These are phyloP conservation scores for Polytrichum commune DNA, from an alignment of 225 moss, liverwort and hornwort genomes.

Conservation along the genomic window DNA sequence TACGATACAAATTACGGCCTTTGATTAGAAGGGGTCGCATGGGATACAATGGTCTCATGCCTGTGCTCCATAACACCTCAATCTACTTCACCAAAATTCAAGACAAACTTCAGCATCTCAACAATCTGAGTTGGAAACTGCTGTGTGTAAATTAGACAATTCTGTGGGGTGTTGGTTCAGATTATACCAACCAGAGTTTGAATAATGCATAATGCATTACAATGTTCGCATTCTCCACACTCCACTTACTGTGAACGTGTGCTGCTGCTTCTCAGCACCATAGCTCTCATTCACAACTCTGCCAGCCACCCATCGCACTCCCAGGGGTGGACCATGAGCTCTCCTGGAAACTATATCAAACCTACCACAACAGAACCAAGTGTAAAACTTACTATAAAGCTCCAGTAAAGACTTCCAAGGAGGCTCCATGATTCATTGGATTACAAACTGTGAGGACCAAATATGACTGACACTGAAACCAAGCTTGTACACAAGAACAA, in stretches of 20 bases:
- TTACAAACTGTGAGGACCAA: neutral
- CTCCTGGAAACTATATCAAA: constrained; percentile 20
- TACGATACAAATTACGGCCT: constrained; percentile 82
- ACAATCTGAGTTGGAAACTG: neutral
- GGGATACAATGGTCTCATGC: constrained; percentile 42
- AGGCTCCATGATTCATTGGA: neutral
- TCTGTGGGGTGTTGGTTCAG: neutral
- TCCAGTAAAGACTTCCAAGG: neutral
- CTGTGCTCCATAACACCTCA: constrained; percentile 86
- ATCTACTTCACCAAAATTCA: constrained; percentile 42
- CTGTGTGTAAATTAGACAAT: neutral
- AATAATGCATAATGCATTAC: neutral
- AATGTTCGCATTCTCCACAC: constrained; percentile 5
- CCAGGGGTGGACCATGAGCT: constrained; percentile 37
- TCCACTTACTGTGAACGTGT: constrained; percentile 87
- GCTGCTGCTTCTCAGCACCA: constrained; percentile 82
- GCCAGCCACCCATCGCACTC: constrained; percentile 72
- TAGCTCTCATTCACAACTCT: constrained; percentile 91
- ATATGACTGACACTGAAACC: too few species aligned
- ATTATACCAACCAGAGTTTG: neutral
- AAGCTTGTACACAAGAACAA: too few species aligned
- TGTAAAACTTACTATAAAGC: neutral
- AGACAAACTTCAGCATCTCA: neutral
- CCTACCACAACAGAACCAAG: constrained; percentile 29
- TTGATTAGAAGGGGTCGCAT: constrained; percentile 75